Percentiles rank a stretch among this genome's conserved stretches.
Evolutionary conservation across 108 stramenopile genomes (phyloP).

Genomic region (Skeletonema costatum): DNA sequence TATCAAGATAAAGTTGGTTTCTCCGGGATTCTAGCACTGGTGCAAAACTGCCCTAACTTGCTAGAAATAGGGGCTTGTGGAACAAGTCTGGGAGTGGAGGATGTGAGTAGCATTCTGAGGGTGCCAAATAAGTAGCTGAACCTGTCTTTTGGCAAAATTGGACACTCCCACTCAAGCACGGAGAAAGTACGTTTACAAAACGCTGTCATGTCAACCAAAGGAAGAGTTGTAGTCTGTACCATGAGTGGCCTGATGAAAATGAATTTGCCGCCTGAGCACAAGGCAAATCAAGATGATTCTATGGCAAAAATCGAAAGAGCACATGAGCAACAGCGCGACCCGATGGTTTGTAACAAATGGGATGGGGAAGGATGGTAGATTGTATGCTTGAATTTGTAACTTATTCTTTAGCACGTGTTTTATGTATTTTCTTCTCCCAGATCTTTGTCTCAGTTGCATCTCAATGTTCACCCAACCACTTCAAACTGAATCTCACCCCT

Average conservation of each 20-base stretch:
- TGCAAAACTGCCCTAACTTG: neutral
- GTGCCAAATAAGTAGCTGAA: neutral
- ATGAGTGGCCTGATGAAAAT: neutral
- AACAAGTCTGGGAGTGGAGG: neutral
- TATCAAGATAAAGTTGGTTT: neutral
- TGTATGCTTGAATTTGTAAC: too few relatives aligned
- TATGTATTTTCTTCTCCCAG: neutral
- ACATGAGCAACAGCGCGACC: neutral
- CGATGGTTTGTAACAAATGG: neutral
- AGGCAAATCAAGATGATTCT: neutral
- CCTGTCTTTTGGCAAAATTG: neutral
- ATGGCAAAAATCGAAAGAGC: neutral
- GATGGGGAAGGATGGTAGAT: neutral
- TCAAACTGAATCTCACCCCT: slow-evolving; percentile 32
- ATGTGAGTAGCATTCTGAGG: neutral
- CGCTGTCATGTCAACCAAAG: neutral
- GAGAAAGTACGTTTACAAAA: neutral
- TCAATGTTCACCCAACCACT: neutral
- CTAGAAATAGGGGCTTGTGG: neutral
- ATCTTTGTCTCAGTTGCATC: neutral
- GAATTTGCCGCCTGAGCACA: neutral
- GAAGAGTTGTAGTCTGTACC: neutral
- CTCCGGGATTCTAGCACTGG: neutral
- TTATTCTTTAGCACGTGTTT: too few relatives aligned
- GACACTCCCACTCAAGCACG: neutral